Evolutionary conservation across 2,329 filamentous ascomycete species (phyloP), one percentile per base, ranked within the genome.

Genomic region (Fusarium sp.): DNA sequence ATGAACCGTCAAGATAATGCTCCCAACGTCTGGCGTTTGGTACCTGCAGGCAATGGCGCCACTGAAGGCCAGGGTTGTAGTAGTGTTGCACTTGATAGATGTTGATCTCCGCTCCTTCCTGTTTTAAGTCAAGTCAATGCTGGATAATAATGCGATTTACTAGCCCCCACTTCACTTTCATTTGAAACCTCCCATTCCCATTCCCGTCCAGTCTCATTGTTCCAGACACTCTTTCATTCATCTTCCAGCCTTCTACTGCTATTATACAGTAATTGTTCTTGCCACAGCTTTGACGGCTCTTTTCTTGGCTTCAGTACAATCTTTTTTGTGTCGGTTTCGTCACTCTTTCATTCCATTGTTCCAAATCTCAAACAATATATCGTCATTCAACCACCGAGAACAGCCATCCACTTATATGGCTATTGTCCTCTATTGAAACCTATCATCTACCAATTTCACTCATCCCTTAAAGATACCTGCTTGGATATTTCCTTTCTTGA

Each of bases 11-110:
- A 36, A 54, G 47, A 60, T 62, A 59, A 67, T 70, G 45, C 67
- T 54, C 50, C 45, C 22, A 44, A 68, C 71, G 38, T 56, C 70
- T 49, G 64, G 65, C 69, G 71, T 63, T 63, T 72, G 72, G 71
- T 75, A 70, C 70, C 71, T 75, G 70, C 67, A 72, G 61, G 59
- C 25, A 53, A 70, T 71, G 67, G 74, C 62, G 72, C 70, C 71
- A 76, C 64, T 52, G 38, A 39, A 17, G 31, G 52, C 52, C 54
- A 38, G 41, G 64, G 62, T 63, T 14, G 17, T 35, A 22, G 17
- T 50, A 50, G 31, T 31, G 47, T 35, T 62, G 31, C 65, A 70
- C 31, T 71, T 71, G 42, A 64, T 62, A 72, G n/a, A 44, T 45
- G 50, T 58, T 68, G 62, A 75, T 47, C 68, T 52, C 35, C 44